These are phyloP conservation scores for Bifiguratus adelaidae DNA, from an alignment of 192 early-diverging fungal genomes.

Conservation along the genomic window DNA sequence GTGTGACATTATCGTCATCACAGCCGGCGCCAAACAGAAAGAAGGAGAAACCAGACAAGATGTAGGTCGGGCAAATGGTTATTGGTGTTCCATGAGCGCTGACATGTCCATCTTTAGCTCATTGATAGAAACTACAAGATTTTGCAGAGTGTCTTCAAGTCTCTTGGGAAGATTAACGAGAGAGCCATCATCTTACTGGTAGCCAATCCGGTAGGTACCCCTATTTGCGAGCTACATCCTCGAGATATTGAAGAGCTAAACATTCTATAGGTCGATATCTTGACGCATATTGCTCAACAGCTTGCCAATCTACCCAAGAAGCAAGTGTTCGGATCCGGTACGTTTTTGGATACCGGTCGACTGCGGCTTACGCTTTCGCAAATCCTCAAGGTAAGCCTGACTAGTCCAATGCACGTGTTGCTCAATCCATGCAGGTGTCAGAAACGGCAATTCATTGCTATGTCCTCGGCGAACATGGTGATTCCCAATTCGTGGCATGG, in stretches of 20 bases:
- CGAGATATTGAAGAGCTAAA: no score
- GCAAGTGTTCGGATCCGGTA: constrained; percentile 52
- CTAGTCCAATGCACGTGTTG: no score
- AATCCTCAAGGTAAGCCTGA: constrained; percentile 4
- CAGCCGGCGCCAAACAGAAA: constrained; percentile 53
- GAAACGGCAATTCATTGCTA: constrained; percentile 48
- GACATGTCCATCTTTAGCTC: constrained; percentile 14
- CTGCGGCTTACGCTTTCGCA: constrained; percentile 32
- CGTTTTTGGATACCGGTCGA: constrained; percentile 47
- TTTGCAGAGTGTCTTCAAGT: constrained; percentile 40
- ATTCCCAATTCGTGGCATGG: constrained; percentile 53
- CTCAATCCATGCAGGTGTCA: constrained; percentile 35
- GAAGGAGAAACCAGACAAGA: constrained; percentile 38
- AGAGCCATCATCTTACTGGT: constrained; percentile 46
- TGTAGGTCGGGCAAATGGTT: not conserved
- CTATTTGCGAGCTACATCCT: not conserved
- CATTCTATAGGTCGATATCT: no score
- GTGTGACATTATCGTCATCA: constrained; percentile 52
- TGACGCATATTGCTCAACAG: constrained; percentile 52
- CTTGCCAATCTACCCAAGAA: constrained; percentile 35
- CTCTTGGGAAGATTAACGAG: constrained; percentile 43
- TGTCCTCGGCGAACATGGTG: constrained; percentile 56
- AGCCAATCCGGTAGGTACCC: constrained; percentile 45
- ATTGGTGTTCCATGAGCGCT: not conserved
- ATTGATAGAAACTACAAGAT: constrained; percentile 54